Conservation (phyloP, 768 basidiomycete genomes). For the Xanthoconium stramineum region DNA sequence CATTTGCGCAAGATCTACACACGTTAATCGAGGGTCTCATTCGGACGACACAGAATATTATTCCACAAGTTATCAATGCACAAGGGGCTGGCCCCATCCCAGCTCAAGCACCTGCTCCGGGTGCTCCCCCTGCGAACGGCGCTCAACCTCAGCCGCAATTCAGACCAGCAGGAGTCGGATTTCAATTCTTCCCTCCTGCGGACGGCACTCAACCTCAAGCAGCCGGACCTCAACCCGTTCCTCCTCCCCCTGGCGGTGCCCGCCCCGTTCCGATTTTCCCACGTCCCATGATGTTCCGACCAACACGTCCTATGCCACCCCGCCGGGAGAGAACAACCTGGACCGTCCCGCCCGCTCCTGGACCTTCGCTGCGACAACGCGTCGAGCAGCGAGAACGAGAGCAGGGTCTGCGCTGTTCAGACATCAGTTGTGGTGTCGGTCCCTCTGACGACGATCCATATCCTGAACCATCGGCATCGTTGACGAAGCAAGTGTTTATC, state of each 20-base stretch:
- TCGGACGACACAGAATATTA: conserved; percentile 24
- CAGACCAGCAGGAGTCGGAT: conserved; percentile 2
- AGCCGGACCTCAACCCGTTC: conserved; percentile 1
- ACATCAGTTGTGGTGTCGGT: conserved; percentile 70
- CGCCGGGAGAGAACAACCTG: conserved; percentile 45
- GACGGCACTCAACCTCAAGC: conserved; percentile 9
- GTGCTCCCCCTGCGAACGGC: not conserved
- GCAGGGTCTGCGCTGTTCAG: conserved; percentile 67
- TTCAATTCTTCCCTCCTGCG: not conserved
- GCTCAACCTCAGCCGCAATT: conserved; percentile 4
- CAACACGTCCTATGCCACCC: conserved; percentile 24
- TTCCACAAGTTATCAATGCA: conserved; percentile 20
- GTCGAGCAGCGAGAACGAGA: conserved; percentile 73
- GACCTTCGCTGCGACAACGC: conserved; percentile 67
- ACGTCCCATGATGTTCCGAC: conserved; percentile 22
- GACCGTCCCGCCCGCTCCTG: conserved; percentile 62
- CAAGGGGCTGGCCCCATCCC: conserved; percentile 6
- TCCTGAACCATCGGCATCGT: conserved; percentile 26
- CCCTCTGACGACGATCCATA: conserved; percentile 71
- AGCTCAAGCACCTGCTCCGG: not conserved
- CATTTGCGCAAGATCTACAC: conserved; percentile 22
- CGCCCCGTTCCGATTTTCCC: conserved; percentile 16
- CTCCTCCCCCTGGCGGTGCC: conserved; percentile 6
- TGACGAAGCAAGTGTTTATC: conserved; percentile 25
- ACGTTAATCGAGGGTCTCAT: conserved; percentile 26